phyloP scores from a whole-genome alignment of 257 asterid species.

The Thymus quinquecostatus region DNA sequence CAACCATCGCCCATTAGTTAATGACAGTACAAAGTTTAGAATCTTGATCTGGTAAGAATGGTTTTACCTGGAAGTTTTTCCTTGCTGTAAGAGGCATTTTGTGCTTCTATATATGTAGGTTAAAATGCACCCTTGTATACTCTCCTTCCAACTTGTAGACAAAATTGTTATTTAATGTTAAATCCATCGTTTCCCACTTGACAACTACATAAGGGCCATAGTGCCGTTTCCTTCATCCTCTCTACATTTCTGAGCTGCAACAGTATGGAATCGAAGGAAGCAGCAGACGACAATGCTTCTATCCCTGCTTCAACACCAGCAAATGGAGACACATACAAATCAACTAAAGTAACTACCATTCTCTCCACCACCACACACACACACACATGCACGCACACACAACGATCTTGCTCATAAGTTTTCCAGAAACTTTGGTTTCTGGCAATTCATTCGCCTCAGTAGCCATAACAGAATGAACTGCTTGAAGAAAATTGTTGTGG shows the following conservation, averaged over 20 bases:
- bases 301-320: constrained; percentile 34
- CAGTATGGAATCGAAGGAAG: constrained; percentile 26
- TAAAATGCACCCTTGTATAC: neutral
- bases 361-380: neutral
- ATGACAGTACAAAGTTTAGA: neutral
- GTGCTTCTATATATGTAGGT: neutral
- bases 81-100: constrained; percentile 8
- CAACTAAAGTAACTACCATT: constrained; percentile 26
- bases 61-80: neutral
- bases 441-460: too few relatives aligned
- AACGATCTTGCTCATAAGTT: neutral
- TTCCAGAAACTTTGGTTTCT: too few relatives aligned
- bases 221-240: constrained; percentile 21
- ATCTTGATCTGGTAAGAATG: neutral
- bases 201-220: constrained; percentile 12
- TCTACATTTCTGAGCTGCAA: constrained; percentile 11
- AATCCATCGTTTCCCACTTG: neutral
- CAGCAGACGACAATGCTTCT: constrained; percentile 30
- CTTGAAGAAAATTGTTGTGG: neutral
- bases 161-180: neutral
- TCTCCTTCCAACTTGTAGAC: constrained; percentile 19
- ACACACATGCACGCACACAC: neutral
- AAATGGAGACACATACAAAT: constrained; percentile 25
- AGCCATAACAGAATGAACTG: neutral
- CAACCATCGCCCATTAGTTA: neutral